phyloP scores from a whole-genome alignment of 805 yeast genomes.

The Hagleromyces aurorensis region DNA sequence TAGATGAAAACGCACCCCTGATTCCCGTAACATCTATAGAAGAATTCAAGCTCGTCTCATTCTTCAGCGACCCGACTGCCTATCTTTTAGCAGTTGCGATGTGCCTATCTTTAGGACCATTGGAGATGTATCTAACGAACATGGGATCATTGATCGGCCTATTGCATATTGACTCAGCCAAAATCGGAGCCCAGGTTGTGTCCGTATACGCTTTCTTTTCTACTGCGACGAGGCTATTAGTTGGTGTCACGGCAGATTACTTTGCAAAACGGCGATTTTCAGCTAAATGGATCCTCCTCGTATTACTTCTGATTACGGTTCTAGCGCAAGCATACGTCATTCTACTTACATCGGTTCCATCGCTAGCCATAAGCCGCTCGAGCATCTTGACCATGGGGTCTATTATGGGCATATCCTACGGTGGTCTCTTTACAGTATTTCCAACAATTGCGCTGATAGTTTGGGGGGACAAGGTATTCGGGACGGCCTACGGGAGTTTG shows the following conservation, averaged over 20 bases:
- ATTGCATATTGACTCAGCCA: constrained; percentile 11
- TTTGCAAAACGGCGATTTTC: constrained; percentile 30
- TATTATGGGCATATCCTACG: constrained; percentile 64
- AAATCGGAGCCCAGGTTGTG: constrained; percentile 34
- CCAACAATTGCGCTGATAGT: constrained; percentile 78
- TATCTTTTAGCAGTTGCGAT: constrained; percentile 58
- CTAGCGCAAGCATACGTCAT: constrained; percentile 32
- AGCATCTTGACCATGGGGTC: constrained; percentile 30
- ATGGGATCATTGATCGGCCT: constrained; percentile 63
- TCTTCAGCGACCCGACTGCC: constrained; percentile 50
- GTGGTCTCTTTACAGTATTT: constrained; percentile 75
- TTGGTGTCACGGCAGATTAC: constrained; percentile 66
- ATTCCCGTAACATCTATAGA: constrained; percentile 26
- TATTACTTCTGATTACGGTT: constrained; percentile 31
- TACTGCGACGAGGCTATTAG: constrained; percentile 55
- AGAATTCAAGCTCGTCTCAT: constrained; percentile 13
- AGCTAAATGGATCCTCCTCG: constrained; percentile 28
- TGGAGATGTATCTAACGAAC: constrained; percentile 78
- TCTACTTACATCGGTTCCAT: constrained; percentile 9
- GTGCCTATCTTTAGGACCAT: constrained; percentile 67
- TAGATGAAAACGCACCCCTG: constrained; percentile 17
- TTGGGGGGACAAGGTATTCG: constrained; percentile 85
- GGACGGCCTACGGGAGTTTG: constrained; percentile 88
- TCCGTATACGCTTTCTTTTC: constrained; percentile 63
- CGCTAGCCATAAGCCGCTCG: constrained; percentile 18